These are phyloP conservation scores for Rhizophagus sp. DNA, from an alignment of 192 early-diverging fungal genomes.

Conservation along the genomic window DNA sequence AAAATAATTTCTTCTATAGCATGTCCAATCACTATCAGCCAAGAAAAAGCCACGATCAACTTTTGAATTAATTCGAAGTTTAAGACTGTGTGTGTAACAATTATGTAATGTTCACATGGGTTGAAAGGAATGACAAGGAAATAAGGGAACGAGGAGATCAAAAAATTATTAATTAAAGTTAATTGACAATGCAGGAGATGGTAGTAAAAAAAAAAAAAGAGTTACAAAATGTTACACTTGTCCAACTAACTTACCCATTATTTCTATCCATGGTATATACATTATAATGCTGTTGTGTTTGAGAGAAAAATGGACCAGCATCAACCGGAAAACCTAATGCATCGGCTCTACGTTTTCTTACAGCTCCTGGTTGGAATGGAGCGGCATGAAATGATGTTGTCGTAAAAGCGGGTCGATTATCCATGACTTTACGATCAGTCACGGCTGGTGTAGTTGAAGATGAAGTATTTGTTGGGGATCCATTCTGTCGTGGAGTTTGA, in stretches of 20 bases:
- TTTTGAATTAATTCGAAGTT: constrained; percentile 66
- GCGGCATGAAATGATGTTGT: constrained; percentile 24
- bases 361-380: constrained; percentile 6
- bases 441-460: not conserved
- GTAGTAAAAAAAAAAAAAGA: too few species aligned
- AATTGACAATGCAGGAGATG: not conserved
- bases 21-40: constrained; percentile 88
- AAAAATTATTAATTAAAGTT: not conserved
- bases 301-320: constrained; percentile 69
- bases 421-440: constrained; percentile 24
- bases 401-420: constrained; percentile 18
- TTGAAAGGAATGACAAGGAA: too few species aligned
- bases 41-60: constrained; percentile 94
- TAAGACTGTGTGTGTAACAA: constrained; percentile 42
- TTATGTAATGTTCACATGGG: not conserved
- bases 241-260: constrained; percentile 36
- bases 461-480: not conserved
- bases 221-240: not conserved
- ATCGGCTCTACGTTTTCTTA: constrained; percentile 23
- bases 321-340: constrained; percentile 40
- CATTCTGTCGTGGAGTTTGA: constrained; percentile 9
- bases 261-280: constrained; percentile 65
- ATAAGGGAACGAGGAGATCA: not conserved
- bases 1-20: constrained; percentile 95
- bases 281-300: constrained; percentile 64